phyloP scores from a whole-genome alignment of 768 basidiomycete genomes.

The Krasilnikovozyma curviuscula region DNA sequence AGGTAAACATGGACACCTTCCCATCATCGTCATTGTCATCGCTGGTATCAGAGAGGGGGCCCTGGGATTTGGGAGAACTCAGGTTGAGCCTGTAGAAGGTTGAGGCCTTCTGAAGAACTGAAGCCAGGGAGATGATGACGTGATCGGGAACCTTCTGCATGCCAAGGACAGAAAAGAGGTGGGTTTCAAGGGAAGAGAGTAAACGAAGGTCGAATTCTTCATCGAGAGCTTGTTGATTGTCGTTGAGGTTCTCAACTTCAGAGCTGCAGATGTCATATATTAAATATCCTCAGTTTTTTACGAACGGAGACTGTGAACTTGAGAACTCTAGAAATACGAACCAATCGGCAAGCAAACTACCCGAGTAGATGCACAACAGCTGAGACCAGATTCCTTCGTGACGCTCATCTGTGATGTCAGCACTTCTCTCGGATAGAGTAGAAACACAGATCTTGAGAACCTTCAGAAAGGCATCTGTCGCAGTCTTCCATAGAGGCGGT shows the following conservation, averaged over 20 bases:
- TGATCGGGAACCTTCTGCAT: constrained; percentile 13
- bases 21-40: neutral
- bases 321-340: constrained; percentile 25
- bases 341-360: constrained; percentile 72
- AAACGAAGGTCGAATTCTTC: constrained; percentile 18
- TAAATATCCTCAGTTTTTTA: neutral
- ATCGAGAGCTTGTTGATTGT: constrained; percentile 13
- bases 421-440: neutral
- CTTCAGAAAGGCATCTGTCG: neutral
- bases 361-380: constrained; percentile 57
- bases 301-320: neutral
- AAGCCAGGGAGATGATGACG: constrained; percentile 14
- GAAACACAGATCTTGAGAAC: neutral
- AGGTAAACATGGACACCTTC: too few species aligned
- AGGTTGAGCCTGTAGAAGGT: constrained; percentile 13
- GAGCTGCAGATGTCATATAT: neutral
- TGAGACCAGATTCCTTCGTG: constrained; percentile 73
- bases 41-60: neutral
- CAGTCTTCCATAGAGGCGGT: constrained; percentile 74
- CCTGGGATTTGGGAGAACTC: neutral
- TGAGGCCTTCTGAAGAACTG: constrained; percentile 17
- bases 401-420: constrained; percentile 24
- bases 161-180: constrained; percentile 15
- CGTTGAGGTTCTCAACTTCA: neutral
- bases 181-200: constrained; percentile 11